Percentiles rank a stretch among this genome's conserved stretches.
These are phyloP conservation scores for Pseudoneurospora amorphoporcata DNA, from an alignment of 495 filamentous ascomycete species.

Conservation along the genomic window DNA sequence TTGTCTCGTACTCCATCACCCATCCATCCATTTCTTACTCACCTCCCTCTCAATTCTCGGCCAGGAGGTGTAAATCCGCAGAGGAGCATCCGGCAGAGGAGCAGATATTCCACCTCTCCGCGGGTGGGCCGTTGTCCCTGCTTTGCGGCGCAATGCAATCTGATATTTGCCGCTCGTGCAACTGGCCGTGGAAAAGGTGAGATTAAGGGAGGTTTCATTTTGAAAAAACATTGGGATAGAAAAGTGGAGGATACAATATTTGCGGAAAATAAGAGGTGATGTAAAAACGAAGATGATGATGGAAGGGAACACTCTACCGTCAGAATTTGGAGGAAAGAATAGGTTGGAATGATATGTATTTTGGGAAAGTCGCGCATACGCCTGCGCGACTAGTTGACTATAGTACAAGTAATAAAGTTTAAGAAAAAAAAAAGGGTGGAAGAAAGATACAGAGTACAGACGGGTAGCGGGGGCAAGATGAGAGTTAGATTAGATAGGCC, in stretches of 20 bases:
- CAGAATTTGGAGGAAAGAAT: neutral
- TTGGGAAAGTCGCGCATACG: too few species aligned
- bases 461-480: neutral
- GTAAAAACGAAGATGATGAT: neutral
- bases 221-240: neutral
- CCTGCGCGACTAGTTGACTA: too few species aligned
- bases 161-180: neutral
- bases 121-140: neutral
- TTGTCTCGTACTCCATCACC: neutral
- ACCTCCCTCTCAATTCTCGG: neutral
- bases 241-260: accelerated
- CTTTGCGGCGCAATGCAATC: neutral
- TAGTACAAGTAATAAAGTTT: too few species aligned
- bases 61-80: neutral
- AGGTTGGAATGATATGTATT: too few species aligned
- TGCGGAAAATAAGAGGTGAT: neutral
- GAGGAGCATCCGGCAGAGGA: neutral
- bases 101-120: neutral
- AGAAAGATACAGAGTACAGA: neutral
- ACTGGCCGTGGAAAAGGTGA: neutral
- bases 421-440: neutral
- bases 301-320: neutral
- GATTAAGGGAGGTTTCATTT: neutral
- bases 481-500: too few species aligned
- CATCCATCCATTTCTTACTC: neutral